A percentile compares a stretch with the other conserved stretches of the same genome.
Evolutionary conservation across 2,329 filamentous ascomycete genomes (phyloP).

Genomic region (Colletotrichum euphorbiae): DNA sequence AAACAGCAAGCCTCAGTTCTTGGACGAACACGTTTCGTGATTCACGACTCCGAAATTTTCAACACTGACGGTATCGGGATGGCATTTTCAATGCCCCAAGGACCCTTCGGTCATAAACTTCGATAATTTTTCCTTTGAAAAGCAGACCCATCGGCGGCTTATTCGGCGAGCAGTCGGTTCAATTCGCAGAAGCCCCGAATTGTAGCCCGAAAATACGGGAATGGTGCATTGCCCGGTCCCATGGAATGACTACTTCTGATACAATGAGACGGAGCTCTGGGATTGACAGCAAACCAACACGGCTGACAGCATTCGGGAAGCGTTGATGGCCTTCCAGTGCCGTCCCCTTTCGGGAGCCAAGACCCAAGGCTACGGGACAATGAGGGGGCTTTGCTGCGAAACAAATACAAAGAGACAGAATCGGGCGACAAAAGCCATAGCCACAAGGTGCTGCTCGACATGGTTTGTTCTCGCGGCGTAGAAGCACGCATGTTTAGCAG

Average conservation of each 20-base stretch:
- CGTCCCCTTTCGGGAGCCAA: not conserved
- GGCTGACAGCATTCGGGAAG: constrained; percentile 18
- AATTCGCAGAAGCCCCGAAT: constrained; percentile 32
- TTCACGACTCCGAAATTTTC: not conserved
- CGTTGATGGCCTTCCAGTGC: constrained; percentile 10
- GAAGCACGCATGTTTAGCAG: not conserved
- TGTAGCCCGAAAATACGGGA: constrained; percentile 34
- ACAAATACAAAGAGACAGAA: not conserved
- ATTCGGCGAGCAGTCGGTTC: constrained; percentile 34
- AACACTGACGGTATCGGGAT: not conserved
- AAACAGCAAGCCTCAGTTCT: not conserved
- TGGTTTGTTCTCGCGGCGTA: not conserved
- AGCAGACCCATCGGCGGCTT: not conserved
- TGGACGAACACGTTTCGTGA: not conserved
- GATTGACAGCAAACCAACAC: constrained; percentile 17
- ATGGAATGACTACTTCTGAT: constrained; percentile 12
- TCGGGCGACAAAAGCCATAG: not conserved
- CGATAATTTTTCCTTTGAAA: not conserved
- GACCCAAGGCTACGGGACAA: not conserved
- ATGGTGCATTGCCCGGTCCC: constrained; percentile 23
- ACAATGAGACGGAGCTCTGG: not conserved
- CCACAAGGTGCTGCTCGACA: not conserved
- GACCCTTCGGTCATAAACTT: not conserved
- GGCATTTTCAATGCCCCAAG: not conserved
- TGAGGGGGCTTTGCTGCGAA: not conserved